Base-by-base conservation (phyloP, 805 yeast genomes). In the Candida oleophila region DNA sequence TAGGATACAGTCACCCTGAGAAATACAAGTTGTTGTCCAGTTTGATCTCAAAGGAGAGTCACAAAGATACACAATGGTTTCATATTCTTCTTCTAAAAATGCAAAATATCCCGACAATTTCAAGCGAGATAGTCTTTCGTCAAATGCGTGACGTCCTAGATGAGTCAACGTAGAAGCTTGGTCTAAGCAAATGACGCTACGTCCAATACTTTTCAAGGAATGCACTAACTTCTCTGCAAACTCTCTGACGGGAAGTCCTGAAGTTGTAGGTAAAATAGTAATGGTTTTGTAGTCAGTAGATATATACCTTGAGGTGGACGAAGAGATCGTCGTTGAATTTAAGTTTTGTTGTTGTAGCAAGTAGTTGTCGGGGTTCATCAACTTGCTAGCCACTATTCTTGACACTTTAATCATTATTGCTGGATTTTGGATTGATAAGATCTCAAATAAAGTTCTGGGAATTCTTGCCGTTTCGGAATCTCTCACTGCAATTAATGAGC, bases 1-100 rank as follows among this genome's bases (percentile, higher is more conserved):
- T 28, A 94, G 69, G n/a, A 92, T 82, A 69, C 97, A 91, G 64
- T 92, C 98, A 15, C 96, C 98, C 64, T 92, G 97, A 7, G 91
- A 82, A 36, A 92, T 86, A 63, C 98, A 94, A 0, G 97, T 89
- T 7, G 81, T 77, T 0, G 97, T 89, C 99, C 99, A 92, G 16
- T 83, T 77, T 0, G 97, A 87, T 53, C 82, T 82, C 2, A 86
- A 81, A 0, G 87, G 76, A 0, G 97, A 83, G 57, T 94, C 98
- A 21, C 94, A 91, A 11, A 92, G 82, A 59, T 92, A 94, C 1
- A 92, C 81, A 3, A 94, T 86, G n/a, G 89, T 85, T 54, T 92
- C 89, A 61, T 84, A 88, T 51, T 81, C 78, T 56, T 91, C 97
- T 70, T 92, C 99, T 42, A 94, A 73, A 54, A 89, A 96, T 0